Base-by-base conservation (phyloP, 345 rosid genomes). In the Raphanus raphanistrum region DNA sequence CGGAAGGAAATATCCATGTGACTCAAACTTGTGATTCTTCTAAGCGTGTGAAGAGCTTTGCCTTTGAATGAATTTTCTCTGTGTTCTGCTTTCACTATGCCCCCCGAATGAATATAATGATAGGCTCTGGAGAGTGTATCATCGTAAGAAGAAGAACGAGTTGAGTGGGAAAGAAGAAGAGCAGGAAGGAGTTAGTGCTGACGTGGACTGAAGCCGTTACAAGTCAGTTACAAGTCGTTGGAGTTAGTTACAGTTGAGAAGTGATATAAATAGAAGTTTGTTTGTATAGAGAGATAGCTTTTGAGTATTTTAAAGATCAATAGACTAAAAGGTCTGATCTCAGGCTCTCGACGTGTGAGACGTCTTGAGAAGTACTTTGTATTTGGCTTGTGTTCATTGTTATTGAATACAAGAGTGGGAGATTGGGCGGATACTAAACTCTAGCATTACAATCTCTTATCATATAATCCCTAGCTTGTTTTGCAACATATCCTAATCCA, bases 401-500 rank as follows among this genome's bases (percentile, higher is more conserved):
- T 9, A 38, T 8, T 1, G 45, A 38, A 38, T 38, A 38, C 45
- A 38, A 38, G 45, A 38, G 45, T 1, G 45, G 45, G 45, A 38
- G 13, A 13, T 38, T 38, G 13, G 45, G 45, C 45, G 11, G 45
- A 35, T 4, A 6, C 38, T 35, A 6, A 35, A 35, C 2, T 4
- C 9, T 38, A 9, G 0, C 12, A 38, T 2, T n/a, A 38, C 45
- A 38, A 38, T 38, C 45, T 38, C 45, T 38, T 38, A 38, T 38
- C 45, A 43, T 29, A 74, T 41, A 0, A 61, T 45, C 15, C 52
- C 15, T 50, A 71, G 65, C 35, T 62, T 73, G 35, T 85, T 87
- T 55, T 74, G 80, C 21, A 87, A 80, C 74, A 75, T 87, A 50
- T 78, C 88, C 1, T 84, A 84, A 77, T 84, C 79, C 33, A 60